phyloP scores from a whole-genome alignment of 257 asterid species.

The Oldenlandia corymbosa region DNA sequence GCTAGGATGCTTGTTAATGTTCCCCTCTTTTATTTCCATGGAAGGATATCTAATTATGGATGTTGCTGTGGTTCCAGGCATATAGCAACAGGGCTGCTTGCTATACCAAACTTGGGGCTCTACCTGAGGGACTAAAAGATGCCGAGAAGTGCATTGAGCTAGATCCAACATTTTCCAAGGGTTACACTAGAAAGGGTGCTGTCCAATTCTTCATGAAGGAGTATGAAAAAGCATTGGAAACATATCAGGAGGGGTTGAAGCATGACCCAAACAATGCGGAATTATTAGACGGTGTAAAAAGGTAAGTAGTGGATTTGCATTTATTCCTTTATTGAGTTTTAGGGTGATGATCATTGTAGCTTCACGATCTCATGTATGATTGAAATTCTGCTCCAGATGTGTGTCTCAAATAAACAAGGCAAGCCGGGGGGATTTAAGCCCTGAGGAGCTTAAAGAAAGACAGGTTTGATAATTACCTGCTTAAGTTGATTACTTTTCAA shows the following conservation, averaged over 20 bases:
- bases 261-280: constrained; percentile 76
- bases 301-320: constrained; percentile 29
- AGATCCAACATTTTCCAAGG: constrained; percentile 75
- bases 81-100: constrained; percentile 93
- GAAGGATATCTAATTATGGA: no score
- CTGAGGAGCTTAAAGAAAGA: constrained; percentile 95
- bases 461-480: constrained; percentile 46
- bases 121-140: constrained; percentile 92
- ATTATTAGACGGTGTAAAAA: constrained; percentile 73
- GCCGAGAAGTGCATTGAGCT: constrained; percentile 93
- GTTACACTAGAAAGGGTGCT: constrained; percentile 88
- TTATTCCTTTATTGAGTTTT: neutral
- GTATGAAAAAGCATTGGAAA: constrained; percentile 78
- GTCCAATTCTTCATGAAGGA: constrained; percentile 89
- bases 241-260: constrained; percentile 85
- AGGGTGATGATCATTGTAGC: neutral
- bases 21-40: neutral
- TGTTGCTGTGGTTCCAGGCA: constrained; percentile 41
- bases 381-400: constrained; percentile 44
- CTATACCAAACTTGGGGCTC: constrained; percentile 82
- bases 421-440: constrained; percentile 82
- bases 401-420: constrained; percentile 81
- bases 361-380: neutral
- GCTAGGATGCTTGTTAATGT: neutral
- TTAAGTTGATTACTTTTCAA: neutral